Percentiles rank a stretch among this genome's conserved stretches.
Conservation (phyloP, 192 early-diverging fungal genomes). For the Phycomyces nitens region DNA sequence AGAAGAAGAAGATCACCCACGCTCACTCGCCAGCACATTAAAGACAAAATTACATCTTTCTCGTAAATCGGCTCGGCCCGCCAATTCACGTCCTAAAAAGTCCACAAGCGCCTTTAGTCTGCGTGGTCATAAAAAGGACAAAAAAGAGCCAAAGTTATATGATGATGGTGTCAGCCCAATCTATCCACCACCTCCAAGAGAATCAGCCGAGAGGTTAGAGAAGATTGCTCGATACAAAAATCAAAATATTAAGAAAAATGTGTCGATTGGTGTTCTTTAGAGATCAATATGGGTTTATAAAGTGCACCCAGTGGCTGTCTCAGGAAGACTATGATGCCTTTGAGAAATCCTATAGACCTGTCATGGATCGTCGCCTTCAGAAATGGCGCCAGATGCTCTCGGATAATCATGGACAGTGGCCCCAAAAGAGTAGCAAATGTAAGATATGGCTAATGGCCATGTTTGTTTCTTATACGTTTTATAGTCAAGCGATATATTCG, state of each 20-base stretch:
- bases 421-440: conserved; percentile 48
- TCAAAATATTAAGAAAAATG: background rate
- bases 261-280: conserved; percentile 20
- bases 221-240: background rate
- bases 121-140: background rate
- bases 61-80: background rate
- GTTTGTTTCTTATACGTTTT: background rate
- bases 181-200: background rate
- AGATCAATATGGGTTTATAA: conserved; percentile 60
- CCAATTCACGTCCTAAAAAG: background rate
- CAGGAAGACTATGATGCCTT: conserved; percentile 48
- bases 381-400: conserved; percentile 55
- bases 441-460: background rate
- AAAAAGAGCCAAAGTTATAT: background rate
- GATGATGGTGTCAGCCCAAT: background rate
- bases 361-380: conserved; percentile 43
- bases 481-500: conserved; percentile 71
- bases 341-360: conserved; percentile 48
- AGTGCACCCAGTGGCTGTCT: conserved; percentile 49
- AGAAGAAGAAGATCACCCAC: background rate
- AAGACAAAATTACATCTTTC: background rate
- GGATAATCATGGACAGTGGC: conserved; percentile 48
- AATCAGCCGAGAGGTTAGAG: background rate
- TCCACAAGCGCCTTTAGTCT: background rate
- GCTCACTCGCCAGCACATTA: background rate